These are phyloP conservation scores for Hydnomerulius pinastri DNA, from an alignment of 768 basidiomycete genomes.

Conservation along the genomic window DNA sequence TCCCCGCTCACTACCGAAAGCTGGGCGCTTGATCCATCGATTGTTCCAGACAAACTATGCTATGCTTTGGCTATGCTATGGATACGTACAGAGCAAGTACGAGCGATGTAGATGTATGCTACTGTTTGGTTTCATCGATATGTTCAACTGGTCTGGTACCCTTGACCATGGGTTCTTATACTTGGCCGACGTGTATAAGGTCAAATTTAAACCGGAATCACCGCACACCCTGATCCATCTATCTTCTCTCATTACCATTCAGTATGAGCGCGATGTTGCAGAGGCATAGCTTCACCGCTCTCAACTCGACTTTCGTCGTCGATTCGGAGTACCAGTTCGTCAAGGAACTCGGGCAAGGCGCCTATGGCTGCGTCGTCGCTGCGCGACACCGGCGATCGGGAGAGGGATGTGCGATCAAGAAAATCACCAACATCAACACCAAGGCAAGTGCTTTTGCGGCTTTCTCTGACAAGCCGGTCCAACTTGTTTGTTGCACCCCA, in stretches of 20 bases:
- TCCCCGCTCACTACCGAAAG: not conserved
- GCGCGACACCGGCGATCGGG: slow-evolving; percentile 82
- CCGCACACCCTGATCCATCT: not conserved
- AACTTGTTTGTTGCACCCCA: slow-evolving; percentile 29
- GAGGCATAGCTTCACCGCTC: slow-evolving; percentile 76
- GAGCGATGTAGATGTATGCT: slow-evolving; percentile 20
- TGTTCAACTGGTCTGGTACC: slow-evolving; percentile 11
- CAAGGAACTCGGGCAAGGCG: slow-evolving; percentile 96
- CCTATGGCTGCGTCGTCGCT: slow-evolving; percentile 89
- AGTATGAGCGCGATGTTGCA: slow-evolving; percentile 47
- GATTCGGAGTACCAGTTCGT: slow-evolving; percentile 91
- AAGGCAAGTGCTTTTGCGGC: slow-evolving; percentile 54
- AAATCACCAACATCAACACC: slow-evolving; percentile 92
- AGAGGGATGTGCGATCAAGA: slow-evolving; percentile 93
- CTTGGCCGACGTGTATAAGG: not conserved
- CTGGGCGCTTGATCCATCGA: not conserved
- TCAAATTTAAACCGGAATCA: slow-evolving; percentile 1
- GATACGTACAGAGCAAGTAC: not conserved
- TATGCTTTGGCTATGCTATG: too few relatives aligned
- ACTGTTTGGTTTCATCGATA: slow-evolving; percentile 36
- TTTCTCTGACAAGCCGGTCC: slow-evolving; percentile 10
- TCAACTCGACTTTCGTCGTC: slow-evolving; percentile 86
- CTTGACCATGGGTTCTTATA: not conserved
- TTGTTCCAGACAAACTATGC: too few relatives aligned
- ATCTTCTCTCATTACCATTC: slow-evolving; percentile 7